Evolutionary conservation across 306 rosid species (phyloP), one percentile per base, ranked within the genome.

Genomic region (Sphenostylis stenocarpa): DNA sequence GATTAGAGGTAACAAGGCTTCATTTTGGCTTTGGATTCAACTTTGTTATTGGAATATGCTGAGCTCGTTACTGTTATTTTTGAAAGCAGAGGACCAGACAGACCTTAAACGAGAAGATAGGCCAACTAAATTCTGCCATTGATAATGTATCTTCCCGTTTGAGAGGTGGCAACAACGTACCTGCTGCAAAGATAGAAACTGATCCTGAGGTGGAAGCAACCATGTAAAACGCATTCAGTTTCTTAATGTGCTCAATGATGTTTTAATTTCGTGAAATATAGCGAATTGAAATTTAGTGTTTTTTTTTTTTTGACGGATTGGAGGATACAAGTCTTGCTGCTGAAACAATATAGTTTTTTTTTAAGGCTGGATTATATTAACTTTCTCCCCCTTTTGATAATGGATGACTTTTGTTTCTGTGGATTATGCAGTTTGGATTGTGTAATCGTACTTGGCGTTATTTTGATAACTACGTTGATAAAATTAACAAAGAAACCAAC

Each of bases 81-180:
- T 77, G 76, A 65, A 85, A 83, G 61, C 94, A 92, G 99, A 85
- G 86, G 77, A 89, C 97, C 38, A 86, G 93, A 70, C 85, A 85
- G 89, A 89, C 91, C 67, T 83, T 95, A 83, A 92, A 89, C 76
- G 94, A 84, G 66, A 95, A 95, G 82, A 92, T 95, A 76, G 24
- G 94, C 72, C 99, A 92, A 82, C 91, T 95, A 75, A 90, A 90
- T 74, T 90, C 97, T 9, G 97, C 99, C 81, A 95, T 95, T 67
- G 99, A 95, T 83, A 92, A 95, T 34, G 94, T 95, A 63, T 92
- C 96, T 78, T 92, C 97, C 11, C 97, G 96, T 70, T 84, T 92
- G 86, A 92, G 97, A 86, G 97, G 97, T 58, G 91, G 94, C 77
- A 95, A 86, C 53, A 92, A 78, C 17, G 78, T 72, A 19, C 92